A percentile compares a stretch with the other conserved stretches of the same genome.
Conservation (phyloP, 106 monocot species). For the Dendrobium officinale region DNA sequence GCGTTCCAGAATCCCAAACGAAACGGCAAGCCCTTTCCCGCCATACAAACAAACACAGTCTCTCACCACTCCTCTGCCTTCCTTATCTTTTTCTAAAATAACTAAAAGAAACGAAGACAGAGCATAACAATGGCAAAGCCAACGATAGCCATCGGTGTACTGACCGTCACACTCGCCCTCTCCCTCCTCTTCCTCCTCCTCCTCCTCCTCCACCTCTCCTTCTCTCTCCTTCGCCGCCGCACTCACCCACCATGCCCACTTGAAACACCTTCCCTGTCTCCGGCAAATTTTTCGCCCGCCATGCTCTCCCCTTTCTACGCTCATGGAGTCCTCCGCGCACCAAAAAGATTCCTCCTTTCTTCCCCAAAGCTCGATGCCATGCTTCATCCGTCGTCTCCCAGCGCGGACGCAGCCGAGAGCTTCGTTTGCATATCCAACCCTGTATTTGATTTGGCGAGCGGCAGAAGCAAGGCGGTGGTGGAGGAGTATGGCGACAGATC, state of each 20-base stretch:
- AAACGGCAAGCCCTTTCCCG: background rate
- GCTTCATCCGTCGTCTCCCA: background rate
- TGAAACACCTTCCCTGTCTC: background rate
- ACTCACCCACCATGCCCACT: background rate
- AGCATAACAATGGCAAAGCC: constrained; percentile 8
- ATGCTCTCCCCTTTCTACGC: constrained; percentile 12
- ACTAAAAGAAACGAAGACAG: background rate
- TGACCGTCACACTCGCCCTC: constrained; percentile 6
- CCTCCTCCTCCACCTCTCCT: constrained; percentile 15
- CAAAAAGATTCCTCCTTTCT: constrained; percentile 13
- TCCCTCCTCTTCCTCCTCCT: constrained; percentile 19
- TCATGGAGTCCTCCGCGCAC: constrained; percentile 25
- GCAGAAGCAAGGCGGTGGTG: background rate
- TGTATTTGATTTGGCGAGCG: constrained; percentile 6
- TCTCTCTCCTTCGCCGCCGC: constrained; percentile 9
- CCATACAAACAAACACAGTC: background rate
- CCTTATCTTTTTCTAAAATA: too few species aligned
- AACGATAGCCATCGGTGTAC: constrained; percentile 1
- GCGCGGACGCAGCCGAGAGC: background rate
- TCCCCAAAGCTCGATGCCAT: constrained; percentile 11
- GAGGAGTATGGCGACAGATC: constrained; percentile 1
- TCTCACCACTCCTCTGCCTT: background rate
- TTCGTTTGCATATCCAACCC: constrained; percentile 29
- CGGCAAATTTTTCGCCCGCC: background rate
- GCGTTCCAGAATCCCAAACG: background rate